Conservation (phyloP, 352 stramenopile species). For the Globisporangium orthogonon region DNA sequence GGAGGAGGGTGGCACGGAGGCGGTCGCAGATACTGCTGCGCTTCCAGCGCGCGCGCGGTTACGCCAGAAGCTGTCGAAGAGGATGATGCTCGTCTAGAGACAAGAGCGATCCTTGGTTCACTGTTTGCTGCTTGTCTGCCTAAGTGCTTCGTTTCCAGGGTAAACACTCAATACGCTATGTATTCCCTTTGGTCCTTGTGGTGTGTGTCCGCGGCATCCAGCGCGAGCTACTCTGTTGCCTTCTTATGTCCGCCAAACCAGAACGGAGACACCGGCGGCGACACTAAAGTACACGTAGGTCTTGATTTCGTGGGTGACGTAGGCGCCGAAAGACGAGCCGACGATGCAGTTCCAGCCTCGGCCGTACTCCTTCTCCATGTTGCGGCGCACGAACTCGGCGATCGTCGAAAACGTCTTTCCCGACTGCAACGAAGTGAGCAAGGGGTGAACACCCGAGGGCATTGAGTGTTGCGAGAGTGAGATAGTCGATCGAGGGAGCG, state of each 20-base stretch:
- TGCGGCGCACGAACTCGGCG: constrained; percentile 87
- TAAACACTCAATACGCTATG: not conserved
- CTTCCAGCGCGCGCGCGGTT: constrained; percentile 18
- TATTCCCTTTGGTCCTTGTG: not conserved
- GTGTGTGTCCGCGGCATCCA: not conserved
- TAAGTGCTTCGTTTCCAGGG: not conserved
- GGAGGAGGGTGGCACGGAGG: constrained; percentile 19
- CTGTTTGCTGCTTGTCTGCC: not conserved
- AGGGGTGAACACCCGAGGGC: not conserved
- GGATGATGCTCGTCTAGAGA: constrained; percentile 42
- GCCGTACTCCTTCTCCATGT: constrained; percentile 92
- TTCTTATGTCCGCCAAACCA: constrained; percentile 86
- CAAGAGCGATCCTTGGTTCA: not conserved
- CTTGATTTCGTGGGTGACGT: constrained; percentile 95
- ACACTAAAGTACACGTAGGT: constrained; percentile 95
- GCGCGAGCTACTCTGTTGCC: too few relatives aligned
- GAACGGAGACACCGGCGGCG: constrained; percentile 85
- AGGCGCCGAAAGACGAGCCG: constrained; percentile 88
- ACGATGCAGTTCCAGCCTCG: constrained; percentile 92
- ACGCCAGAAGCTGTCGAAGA: constrained; percentile 32
- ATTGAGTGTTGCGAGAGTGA: not conserved
- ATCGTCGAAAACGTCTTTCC: constrained; percentile 91
- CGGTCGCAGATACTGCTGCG: constrained; percentile 5
- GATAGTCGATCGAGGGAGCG: not conserved
- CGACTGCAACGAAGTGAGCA: constrained; percentile 30